Base-by-base conservation (phyloP, 108 stramenopile genomes). In the Cyclostephanos invisitatus region DNA sequence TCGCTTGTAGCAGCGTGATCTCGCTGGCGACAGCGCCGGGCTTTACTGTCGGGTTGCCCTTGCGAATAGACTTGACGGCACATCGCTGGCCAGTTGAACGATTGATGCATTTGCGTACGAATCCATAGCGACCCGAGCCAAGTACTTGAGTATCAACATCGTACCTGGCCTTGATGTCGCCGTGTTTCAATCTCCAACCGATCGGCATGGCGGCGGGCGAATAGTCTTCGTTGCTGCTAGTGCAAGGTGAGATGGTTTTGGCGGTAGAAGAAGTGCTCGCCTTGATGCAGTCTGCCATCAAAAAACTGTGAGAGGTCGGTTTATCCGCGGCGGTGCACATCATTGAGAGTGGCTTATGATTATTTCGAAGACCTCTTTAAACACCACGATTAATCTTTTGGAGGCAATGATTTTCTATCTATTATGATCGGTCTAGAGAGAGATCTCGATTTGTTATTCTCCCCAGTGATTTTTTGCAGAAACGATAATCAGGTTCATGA, bases 1-100 rank as follows among this genome's bases (percentile, higher is more conserved):
- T 64, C 50, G 86, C 83, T 21, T 78, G 48, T 12, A 93, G 65
- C 27, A 93, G 76, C 22, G 53, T 54, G 51, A 92, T 89, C 65
- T 92, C 91, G 60, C 73, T 65, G 49, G 32, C 6, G 5, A 74
- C 15, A 0, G 48, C 58, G 24, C 49, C 9, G 7, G 55, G 8
- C n/a, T 48, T 66, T 10, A 74, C 64, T 7, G 48, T 35, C 36
- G 73, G 64, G 21, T 18, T 58, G 14, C 22, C 32, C 25, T 74
- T 74, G 36, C 56, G 55, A 36, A 74, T 67, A 10, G 59, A 51
- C 49, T 74, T 74, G 40, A 74, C 65, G 12, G 73, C 73, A 32
- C 32, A 67, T 15, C 37, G 58, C 58, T 50, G 49, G 64, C 73
- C 73, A 24, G 73, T 74, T 10, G 32, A 27, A 48, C 73, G 64